phyloP scores from a whole-genome alignment of 305 asterid genomes.

The Solanum hybrid region DNA sequence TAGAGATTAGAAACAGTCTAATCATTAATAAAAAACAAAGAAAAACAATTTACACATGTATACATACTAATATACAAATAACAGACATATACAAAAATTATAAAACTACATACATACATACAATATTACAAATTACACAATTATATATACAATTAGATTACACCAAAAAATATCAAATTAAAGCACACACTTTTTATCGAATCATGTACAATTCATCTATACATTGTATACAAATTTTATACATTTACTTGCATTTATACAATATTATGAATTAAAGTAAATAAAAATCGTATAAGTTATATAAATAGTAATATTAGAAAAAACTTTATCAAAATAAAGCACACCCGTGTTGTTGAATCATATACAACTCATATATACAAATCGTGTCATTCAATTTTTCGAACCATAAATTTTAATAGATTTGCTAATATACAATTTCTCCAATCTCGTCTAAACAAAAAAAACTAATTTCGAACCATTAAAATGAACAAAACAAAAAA shows the following conservation, averaged over 20 bases:
- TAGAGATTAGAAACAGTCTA: neutral
- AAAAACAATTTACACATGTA: neutral
- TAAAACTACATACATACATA: neutral
- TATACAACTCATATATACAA: neutral
- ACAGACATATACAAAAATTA: no score
- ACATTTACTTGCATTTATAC: neutral
- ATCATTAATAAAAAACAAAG: neutral
- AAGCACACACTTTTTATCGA: neutral
- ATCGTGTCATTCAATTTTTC: neutral
- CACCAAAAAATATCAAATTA: neutral
- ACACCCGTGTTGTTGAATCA: neutral
- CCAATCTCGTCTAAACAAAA: neutral
- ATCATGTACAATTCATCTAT: neutral
- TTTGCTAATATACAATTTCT: neutral
- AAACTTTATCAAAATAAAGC: neutral
- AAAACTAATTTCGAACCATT: neutral
- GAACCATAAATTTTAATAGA: neutral
- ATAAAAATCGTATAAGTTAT: no score
- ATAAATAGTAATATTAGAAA: neutral
- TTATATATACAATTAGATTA: no score
- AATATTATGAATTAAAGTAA: neutral
- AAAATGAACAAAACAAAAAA: no score
- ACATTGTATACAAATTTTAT: neutral
- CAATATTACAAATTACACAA: neutral
- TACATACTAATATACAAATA: neutral